A percentile compares a stretch with the other conserved stretches of the same genome.
Evolutionary conservation across 495 filamentous ascomycete species (phyloP).

Genomic region (Chaetomium fimeti): DNA sequence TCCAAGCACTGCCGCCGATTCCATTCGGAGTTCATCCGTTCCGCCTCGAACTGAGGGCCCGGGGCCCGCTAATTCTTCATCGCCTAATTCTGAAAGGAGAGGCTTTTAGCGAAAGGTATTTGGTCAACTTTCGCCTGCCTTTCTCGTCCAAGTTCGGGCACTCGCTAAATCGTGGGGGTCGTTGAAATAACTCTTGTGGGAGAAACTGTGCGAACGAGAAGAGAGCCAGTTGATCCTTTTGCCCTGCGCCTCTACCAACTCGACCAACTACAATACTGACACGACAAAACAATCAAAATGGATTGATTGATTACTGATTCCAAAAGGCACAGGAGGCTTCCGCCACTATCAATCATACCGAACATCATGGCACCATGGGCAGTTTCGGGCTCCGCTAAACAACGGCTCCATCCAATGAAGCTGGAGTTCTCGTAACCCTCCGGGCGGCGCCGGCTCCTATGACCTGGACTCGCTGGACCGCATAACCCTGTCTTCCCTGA

Average conservation of each 20-base stretch:
- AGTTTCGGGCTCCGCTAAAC: not conserved
- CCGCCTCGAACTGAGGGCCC: too few species aligned
- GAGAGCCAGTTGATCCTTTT: too few species aligned
- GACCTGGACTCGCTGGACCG: not conserved
- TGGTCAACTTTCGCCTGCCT: not conserved
- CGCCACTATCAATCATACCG: not conserved
- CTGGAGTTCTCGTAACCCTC: constrained; percentile 5
- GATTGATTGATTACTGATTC: not conserved
- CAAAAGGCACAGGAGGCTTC: not conserved
- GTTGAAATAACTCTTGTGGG: not conserved
- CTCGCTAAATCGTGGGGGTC: not conserved
- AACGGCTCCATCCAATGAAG: constrained; percentile 3
- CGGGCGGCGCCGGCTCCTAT: constrained; percentile 11
- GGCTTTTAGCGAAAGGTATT: not conserved
- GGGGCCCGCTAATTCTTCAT: too few species aligned
- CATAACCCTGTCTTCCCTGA: not conserved
- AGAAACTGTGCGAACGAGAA: too few species aligned
- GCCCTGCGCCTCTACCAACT: too few species aligned
- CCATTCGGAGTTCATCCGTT: not conserved
- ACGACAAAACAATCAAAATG: not conserved
- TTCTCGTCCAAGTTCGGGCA: not conserved
- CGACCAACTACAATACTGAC: too few species aligned
- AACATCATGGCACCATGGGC: not conserved
- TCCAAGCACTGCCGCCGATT: constrained; percentile 5
- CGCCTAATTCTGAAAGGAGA: too few species aligned